Conservation (phyloP, 2,329 filamentous ascomycete species). For the Botrytis sinoallii region DNA sequence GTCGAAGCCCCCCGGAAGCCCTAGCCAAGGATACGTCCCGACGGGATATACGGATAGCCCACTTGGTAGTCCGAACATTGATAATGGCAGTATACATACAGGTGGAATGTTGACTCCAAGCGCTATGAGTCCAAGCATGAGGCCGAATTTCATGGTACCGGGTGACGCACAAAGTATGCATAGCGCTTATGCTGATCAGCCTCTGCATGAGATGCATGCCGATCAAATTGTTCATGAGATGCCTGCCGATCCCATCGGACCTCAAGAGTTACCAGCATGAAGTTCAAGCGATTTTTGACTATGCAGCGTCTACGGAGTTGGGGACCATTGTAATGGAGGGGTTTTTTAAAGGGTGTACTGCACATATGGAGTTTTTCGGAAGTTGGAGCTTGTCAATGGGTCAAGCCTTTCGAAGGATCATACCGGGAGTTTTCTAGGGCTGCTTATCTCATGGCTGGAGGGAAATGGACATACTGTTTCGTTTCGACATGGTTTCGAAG, state of each 20-base stretch:
- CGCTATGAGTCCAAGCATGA: neutral
- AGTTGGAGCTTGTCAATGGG: neutral
- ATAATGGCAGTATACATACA: neutral
- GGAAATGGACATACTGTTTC: neutral
- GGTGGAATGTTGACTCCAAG: neutral
- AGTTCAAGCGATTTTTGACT: neutral
- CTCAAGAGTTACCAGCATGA: neutral
- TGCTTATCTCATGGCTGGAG: neutral
- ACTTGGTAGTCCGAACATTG: neutral
- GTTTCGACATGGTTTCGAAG: neutral
- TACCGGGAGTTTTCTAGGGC: neutral
- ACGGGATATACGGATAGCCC: conserved; percentile 1
- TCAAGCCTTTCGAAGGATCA: neutral
- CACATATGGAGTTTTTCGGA: neutral
- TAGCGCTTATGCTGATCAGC: neutral
- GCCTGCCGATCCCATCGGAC: neutral
- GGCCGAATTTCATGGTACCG: neutral
- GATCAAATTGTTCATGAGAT: neutral
- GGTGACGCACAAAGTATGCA: neutral
- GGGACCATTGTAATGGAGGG: neutral
- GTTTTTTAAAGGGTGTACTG: neutral
- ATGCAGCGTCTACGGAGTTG: neutral
- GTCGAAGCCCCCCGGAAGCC: neutral
- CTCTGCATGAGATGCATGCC: neutral
- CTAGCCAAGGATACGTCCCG: neutral